Evolutionary conservation across 495 filamentous ascomycete species (phyloP), one percentile per base, ranked within the genome.

Genomic region (Cercophora sp.): DNA sequence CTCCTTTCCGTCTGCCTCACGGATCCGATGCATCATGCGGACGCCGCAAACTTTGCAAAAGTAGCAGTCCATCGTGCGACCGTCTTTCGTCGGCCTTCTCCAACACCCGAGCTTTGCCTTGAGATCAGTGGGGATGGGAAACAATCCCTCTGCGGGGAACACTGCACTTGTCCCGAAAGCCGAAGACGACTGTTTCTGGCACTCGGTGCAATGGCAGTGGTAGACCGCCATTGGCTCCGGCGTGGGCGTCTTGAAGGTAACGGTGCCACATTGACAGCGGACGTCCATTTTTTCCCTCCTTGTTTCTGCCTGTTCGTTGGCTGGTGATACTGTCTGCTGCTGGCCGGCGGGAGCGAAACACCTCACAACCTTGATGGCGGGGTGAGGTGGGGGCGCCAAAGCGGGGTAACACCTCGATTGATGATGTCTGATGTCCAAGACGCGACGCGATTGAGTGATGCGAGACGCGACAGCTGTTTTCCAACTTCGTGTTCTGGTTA

Each of bases 161-260:
- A 74, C 63, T 52, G 79, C 81, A 8, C 74, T 76, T 13, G 77
- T 79, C 27, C 82, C 80, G 55, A 78, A 82, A 4, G 80, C 80
- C 6, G 79, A 78, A 13, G 75, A 66, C 18, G 78, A 77, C 61
- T 84, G 79, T 62, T 77, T 78, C 36, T 70, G 77, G 61, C 81
- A 84, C 54, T 83, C 73, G 39, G 70, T 75, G 68, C 81, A 85
- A 65, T 84, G 81, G 62, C 82, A 84, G 64, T 75, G 68, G 67
- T 75, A 83, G 16, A 82, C 49, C 0, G 59, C 55, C 8, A 77
- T 59, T 0, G 75, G 76, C 10, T 59, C 36, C 20, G 67, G 47
- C 1, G 63, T 57, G 10, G 79, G 71, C 6, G 76, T 75, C 9
- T 63, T 56, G 57, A 84, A 80, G 19, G 63, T 52, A 15, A 83